Base-by-base conservation (phyloP, 73 alveolate species). In the Tetrahymena malaccensis region DNA sequence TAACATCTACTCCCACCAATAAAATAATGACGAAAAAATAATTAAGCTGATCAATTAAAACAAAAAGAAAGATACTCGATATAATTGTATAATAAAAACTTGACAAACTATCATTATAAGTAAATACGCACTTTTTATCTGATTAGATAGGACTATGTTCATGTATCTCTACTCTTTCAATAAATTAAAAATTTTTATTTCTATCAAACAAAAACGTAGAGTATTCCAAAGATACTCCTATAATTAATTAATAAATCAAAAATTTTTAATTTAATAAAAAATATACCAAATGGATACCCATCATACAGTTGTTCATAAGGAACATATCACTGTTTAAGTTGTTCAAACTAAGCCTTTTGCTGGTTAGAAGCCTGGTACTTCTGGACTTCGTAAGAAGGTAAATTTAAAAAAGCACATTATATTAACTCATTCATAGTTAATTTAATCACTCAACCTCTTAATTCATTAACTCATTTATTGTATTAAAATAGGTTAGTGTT, bases 291-390 rank as follows among this genome's bases (percentile, higher is more conserved):
- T 70, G 89, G 89, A 70, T 70, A 70, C 89, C 37, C 89, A 70
- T 31, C 89, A 70, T 31, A 70, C 89, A 27, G 43, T 70, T 12
- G 89, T 70, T n/a, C 37, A 27, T 12, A 70, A 70, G 89, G 89
- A 70, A 7, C 17, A 12, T 4, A 70, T 70, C 89, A 70, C 89
- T 70, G 89, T 70, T 31, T 13, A 70, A 70, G 89, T 70, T 11
- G 89, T 70, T 70, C 89, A 16, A 70, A 99, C 99, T 4, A 96
- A 96, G 27, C 98, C 99, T 38, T 98, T 96, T 94, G 94, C 96
- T 22, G 99, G 99, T 96, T 97, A 98, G 97, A 99, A 99, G 94
- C 99, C 99, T 94, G 99, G 99, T 37, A 99, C 99, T n/a, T 96
- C 99, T 93, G 99, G 99, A 55, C 98, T 99, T 93, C 96, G 99